Evolutionary conservation across 2,329 filamentous ascomycete genomes (phyloP).

Genomic region (Coleophoma eucalyptorum): DNA sequence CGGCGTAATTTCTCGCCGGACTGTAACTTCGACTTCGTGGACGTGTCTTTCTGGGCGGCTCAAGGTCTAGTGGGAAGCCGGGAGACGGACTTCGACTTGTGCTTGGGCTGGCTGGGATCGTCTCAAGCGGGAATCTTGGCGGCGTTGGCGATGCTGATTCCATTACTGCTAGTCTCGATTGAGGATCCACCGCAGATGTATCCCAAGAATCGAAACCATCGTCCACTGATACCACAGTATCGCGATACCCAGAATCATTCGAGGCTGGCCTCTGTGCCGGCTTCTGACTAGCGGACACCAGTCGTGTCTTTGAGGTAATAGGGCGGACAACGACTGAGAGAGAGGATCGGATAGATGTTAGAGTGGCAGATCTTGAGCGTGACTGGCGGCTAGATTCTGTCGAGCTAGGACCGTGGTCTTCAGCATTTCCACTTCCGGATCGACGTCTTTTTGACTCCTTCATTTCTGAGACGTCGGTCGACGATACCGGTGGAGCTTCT

Average conservation of each 20-base stretch:
- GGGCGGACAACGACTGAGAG: conserved; percentile 47
- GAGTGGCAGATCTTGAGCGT: conserved; percentile 39
- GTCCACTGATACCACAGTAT: conserved; percentile 28
- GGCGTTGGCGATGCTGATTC: conserved; percentile 31
- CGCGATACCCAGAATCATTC: conserved; percentile 36
- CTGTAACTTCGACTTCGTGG: conserved; percentile 25
- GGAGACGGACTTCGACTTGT: conserved; percentile 64
- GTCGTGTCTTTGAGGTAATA: conserved; percentile 50
- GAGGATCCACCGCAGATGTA: conserved; percentile 62
- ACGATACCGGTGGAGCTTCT: conserved; percentile 6
- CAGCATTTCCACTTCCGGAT: conserved; percentile 10
- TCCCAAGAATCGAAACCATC: conserved; percentile 76
- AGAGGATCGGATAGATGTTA: conserved; percentile 45
- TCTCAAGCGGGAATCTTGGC: conserved; percentile 54
- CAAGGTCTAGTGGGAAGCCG: conserved; percentile 53
- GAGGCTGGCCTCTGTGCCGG: conserved; percentile 39
- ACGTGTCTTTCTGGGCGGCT: conserved; percentile 35
- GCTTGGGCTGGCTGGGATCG: conserved; percentile 64
- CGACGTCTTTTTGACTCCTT: conserved; percentile 10
- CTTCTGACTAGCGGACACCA: conserved; percentile 42
- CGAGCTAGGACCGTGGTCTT: conserved; percentile 11
- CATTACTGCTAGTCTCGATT: conserved; percentile 54
- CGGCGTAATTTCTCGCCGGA: conserved; percentile 18
- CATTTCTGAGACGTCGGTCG: conserved; percentile 17
- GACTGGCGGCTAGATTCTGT: conserved; percentile 36